A percentile compares a stretch with the other conserved stretches of the same genome.
phyloP scores from a whole-genome alignment of 768 basidiomycete genomes.

The Phanerochaete carnosa region DNA sequence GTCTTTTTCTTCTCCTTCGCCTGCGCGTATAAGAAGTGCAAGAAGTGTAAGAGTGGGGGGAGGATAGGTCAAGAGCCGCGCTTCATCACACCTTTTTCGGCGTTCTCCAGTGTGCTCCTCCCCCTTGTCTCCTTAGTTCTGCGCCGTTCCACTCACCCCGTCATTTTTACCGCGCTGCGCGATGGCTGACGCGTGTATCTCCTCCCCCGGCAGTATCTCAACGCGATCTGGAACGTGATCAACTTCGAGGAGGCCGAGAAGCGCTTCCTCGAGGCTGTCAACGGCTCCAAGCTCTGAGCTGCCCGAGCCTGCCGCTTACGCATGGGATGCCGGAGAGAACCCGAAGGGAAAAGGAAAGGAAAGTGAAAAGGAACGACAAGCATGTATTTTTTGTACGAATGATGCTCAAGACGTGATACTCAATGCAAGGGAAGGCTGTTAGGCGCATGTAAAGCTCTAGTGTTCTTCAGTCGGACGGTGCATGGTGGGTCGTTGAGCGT shows the following conservation, averaged over 20 bases:
- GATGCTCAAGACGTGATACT: not conserved
- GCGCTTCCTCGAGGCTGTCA: conserved; percentile 48
- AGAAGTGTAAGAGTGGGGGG: no score
- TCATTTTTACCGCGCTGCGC: not conserved
- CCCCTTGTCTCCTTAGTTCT: no score
- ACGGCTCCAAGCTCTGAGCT: conserved; percentile 36
- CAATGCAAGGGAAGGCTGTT: not conserved
- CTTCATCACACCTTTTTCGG: no score
- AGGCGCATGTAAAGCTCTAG: not conserved
- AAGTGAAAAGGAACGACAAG: not conserved
- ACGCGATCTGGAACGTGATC: conserved; percentile 72
- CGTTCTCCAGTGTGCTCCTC: no score
- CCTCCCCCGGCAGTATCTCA: conserved; percentile 51
- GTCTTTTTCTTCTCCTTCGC: no score
- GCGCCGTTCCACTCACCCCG: not conserved
- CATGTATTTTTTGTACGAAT: not conserved
- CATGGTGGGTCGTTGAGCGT: no score
- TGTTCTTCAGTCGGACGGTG: not conserved
- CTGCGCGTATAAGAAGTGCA: no score
- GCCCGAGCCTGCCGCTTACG: not conserved
- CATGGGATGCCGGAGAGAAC: not conserved
- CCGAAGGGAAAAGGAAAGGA: not conserved
- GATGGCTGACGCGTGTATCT: conserved; percentile 48
- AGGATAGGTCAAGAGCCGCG: no score
- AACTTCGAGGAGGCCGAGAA: conserved; percentile 75